Evolutionary conservation across 2,329 filamentous ascomycete species (phyloP).

Genomic region (Xenoacremonium recifei): DNA sequence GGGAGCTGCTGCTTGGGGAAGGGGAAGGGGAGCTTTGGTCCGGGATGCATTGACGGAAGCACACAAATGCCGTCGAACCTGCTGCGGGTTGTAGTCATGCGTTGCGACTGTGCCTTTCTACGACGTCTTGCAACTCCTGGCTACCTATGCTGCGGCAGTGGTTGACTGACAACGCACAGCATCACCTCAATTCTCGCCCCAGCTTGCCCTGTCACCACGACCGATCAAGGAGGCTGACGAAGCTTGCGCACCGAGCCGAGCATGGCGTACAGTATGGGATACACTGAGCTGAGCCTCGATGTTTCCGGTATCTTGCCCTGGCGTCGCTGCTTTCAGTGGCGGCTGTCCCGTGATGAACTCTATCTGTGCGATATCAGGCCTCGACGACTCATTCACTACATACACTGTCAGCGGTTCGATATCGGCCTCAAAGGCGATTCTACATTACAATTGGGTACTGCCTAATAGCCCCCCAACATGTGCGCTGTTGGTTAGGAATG

Average conservation of each 20-base stretch:
- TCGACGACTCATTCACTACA: not conserved
- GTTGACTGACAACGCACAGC: not conserved
- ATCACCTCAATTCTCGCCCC: too few relatives aligned
- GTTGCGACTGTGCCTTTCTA: too few relatives aligned
- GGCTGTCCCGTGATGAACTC: not conserved
- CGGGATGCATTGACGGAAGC: too few relatives aligned
- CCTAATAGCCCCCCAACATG: not conserved
- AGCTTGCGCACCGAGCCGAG: not conserved
- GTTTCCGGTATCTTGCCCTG: not conserved
- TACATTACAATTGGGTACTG: not conserved
- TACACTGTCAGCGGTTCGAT: not conserved
- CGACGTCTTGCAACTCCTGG: conserved; percentile 40
- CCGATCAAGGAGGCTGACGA: not conserved
- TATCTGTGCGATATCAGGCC: not conserved
- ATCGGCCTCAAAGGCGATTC: not conserved
- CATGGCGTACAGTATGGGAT: not conserved
- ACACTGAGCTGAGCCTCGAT: not conserved
- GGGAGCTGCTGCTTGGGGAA: too few relatives aligned
- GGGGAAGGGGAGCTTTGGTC: too few relatives aligned
- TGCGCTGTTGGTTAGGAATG: too few relatives aligned
- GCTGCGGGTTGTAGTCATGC: too few relatives aligned
- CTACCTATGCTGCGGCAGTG: conserved; percentile 15
- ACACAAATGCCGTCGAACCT: too few relatives aligned
- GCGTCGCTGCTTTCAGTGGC: not conserved
- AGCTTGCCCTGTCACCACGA: too few relatives aligned